Evolutionary conservation across 2,329 filamentous ascomycete species (phyloP).

Genomic region (Neonectria punicea): DNA sequence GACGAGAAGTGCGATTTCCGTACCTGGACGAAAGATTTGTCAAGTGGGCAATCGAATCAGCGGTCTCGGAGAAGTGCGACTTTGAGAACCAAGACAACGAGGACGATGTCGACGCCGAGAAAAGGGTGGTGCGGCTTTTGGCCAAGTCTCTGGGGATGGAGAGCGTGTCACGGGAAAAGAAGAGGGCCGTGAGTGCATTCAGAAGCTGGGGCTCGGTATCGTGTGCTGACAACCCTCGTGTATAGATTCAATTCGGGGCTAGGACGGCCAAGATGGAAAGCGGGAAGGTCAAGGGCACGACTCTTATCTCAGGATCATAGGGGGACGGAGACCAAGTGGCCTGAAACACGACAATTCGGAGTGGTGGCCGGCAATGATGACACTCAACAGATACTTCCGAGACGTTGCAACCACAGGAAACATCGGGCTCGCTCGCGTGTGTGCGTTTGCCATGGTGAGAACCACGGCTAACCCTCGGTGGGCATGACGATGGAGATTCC

Average conservation of each 20-base stretch:
- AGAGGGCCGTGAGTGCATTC: slow-evolving; percentile 76
- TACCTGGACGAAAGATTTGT: slow-evolving; percentile 90
- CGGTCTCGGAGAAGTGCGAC: slow-evolving; percentile 88
- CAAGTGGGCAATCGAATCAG: slow-evolving; percentile 78
- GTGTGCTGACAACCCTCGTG: slow-evolving; percentile 25
- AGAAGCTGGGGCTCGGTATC: not conserved
- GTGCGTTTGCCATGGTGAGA: slow-evolving; percentile 59
- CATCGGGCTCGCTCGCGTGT: slow-evolving; percentile 38
- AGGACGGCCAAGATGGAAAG: slow-evolving; percentile 85
- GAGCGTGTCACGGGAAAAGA: slow-evolving; percentile 84
- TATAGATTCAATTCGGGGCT: slow-evolving; percentile 84
- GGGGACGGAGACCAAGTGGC: slow-evolving; percentile 23
- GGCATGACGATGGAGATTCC: slow-evolving; percentile 32
- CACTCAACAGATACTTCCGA: slow-evolving; percentile 79
- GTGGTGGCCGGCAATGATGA: slow-evolving; percentile 68
- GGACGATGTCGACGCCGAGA: slow-evolving; percentile 74
- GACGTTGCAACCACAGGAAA: slow-evolving; percentile 49
- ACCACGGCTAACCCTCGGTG: slow-evolving; percentile 55
- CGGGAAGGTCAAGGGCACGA: slow-evolving; percentile 75
- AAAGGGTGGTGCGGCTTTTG: slow-evolving; percentile 81
- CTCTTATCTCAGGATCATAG: slow-evolving; percentile 56
- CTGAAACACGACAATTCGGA: not conserved
- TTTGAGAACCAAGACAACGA: slow-evolving; percentile 67
- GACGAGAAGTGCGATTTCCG: slow-evolving; percentile 88
- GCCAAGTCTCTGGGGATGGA: slow-evolving; percentile 79